These are phyloP conservation scores for Adansonia gregorii DNA, from an alignment of 441 rosid genomes.

Conservation along the genomic window DNA sequence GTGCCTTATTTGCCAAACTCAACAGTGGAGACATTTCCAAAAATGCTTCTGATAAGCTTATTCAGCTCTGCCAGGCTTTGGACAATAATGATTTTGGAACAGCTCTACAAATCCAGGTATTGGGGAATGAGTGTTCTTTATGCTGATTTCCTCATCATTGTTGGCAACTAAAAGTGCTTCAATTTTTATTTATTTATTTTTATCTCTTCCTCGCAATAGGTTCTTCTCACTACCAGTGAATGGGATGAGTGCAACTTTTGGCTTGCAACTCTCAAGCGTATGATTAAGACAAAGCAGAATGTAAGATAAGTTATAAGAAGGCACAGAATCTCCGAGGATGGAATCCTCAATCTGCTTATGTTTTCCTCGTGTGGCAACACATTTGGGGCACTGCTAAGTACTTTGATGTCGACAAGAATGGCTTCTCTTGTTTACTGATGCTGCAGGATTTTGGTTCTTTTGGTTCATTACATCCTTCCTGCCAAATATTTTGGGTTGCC, in stretches of 20 bases:
- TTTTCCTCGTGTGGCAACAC: conserved; percentile 26
- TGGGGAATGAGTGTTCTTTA: neutral
- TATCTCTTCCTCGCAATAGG: conserved; percentile 43
- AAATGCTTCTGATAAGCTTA: conserved; percentile 92
- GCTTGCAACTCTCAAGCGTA: conserved; percentile 89
- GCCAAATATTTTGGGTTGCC: conserved; percentile 4
- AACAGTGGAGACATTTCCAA: conserved; percentile 89
- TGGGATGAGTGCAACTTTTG: conserved; percentile 99
- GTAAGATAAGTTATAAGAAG: conserved; percentile 48
- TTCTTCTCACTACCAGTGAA: conserved; percentile 88
- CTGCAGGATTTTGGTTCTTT: conserved; percentile 37
- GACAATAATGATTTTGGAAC: conserved; percentile 78
- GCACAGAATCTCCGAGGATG: neutral
- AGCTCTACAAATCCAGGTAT: conserved; percentile 94
- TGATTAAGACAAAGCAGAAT: conserved; percentile 91
- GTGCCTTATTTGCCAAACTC: conserved; percentile 92
- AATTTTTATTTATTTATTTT: neutral
- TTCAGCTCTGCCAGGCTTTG: conserved; percentile 87
- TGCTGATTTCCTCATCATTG: neutral
- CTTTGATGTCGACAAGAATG: conserved; percentile 36
- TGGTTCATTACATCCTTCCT: neutral
- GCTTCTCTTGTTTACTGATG: conserved; percentile 19
- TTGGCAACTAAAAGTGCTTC: conserved; percentile 8
- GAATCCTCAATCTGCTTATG: neutral
- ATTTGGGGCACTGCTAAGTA: conserved; percentile 18